phyloP scores from a whole-genome alignment of 1,139 yeast species.

The Yamadazyma atlantica region DNA sequence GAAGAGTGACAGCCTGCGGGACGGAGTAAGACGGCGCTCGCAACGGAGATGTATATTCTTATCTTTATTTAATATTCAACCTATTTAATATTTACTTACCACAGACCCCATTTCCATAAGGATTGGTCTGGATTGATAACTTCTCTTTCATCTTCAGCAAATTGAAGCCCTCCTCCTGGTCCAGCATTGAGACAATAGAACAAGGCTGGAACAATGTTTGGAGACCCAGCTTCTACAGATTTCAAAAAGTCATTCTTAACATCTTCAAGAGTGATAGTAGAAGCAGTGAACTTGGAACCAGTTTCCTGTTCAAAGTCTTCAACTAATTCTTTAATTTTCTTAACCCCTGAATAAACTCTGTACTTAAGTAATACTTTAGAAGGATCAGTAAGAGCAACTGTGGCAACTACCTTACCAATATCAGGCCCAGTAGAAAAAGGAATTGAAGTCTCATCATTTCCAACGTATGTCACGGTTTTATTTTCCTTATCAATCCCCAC shows the following conservation, averaged over 20 bases:
- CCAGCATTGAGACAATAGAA: constrained; percentile 30
- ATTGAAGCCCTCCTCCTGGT: constrained; percentile 37
- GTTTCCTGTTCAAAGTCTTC: constrained; percentile 41
- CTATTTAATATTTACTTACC: neutral
- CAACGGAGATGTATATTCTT: too few relatives aligned
- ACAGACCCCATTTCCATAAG: constrained; percentile 51
- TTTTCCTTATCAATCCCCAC: constrained; percentile 38
- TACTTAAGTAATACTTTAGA: constrained; percentile 45
- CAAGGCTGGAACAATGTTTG: constrained; percentile 23
- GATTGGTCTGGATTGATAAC: constrained; percentile 54
- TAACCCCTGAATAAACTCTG: constrained; percentile 41
- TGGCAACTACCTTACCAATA: constrained; percentile 48
- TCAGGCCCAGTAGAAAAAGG: constrained; percentile 39
- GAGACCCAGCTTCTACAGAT: constrained; percentile 1
- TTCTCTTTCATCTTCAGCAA: constrained; percentile 47
- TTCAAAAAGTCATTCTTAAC: neutral
- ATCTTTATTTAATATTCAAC: too few relatives aligned
- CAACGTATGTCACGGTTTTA: constrained; percentile 39
- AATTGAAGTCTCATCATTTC: constrained; percentile 38
- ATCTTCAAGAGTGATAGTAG: constrained; percentile 15
- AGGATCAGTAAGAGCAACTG: constrained; percentile 37
- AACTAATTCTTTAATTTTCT: constrained; percentile 39
- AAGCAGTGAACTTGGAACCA: constrained; percentile 30
- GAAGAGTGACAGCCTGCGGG: too few relatives aligned
- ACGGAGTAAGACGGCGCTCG: too few relatives aligned